These are phyloP conservation scores for Phytophthora aleatoria DNA, from an alignment of 352 stramenopile genomes.

Conservation along the genomic window DNA sequence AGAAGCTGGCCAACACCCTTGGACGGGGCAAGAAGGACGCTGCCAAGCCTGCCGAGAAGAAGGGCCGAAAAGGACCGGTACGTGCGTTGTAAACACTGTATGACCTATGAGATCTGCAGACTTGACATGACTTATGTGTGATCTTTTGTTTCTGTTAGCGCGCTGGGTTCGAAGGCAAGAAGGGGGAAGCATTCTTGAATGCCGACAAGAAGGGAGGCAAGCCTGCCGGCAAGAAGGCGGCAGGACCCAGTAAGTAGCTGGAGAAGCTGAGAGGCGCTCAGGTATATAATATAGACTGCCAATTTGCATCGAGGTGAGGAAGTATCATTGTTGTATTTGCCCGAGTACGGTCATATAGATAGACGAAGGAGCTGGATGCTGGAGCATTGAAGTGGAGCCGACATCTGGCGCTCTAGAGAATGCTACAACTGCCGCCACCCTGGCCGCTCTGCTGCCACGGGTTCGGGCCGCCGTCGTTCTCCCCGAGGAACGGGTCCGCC, in stretches of 20 bases:
- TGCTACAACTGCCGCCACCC: constrained; percentile 63
- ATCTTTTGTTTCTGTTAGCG: constrained; percentile 35
- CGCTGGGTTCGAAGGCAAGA: constrained; percentile 84
- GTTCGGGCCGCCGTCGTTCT: constrained; percentile 71
- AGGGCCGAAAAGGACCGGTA: constrained; percentile 47
- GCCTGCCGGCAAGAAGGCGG: constrained; percentile 24
- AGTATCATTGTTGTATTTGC: constrained; percentile 14
- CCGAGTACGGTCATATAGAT: constrained; percentile 23
- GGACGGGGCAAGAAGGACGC: constrained; percentile 32
- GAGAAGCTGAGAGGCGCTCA: constrained; percentile 24
- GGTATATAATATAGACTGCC: constrained; percentile 53
- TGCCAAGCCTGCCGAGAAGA: constrained; percentile 44
- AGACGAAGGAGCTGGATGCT: constrained; percentile 15
- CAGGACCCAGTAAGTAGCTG: constrained; percentile 41
- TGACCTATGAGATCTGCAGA: too few relatives aligned
- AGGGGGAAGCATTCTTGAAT: constrained; percentile 78
- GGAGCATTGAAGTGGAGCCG: background rate
- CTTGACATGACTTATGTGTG: constrained; percentile 14
- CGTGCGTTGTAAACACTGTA: constrained; percentile 2
- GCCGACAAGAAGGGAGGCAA: constrained; percentile 54
- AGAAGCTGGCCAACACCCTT: constrained; percentile 46
- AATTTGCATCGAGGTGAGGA: constrained; percentile 23
- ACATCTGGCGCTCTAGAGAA: constrained; percentile 43
- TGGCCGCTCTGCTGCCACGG: constrained; percentile 74
- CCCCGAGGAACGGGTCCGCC: constrained; percentile 72